Percentiles rank a stretch among this genome's conserved stretches.
phyloP scores from a whole-genome alignment of 2,329 filamentous ascomycete species.

The Penicillium sp. region DNA sequence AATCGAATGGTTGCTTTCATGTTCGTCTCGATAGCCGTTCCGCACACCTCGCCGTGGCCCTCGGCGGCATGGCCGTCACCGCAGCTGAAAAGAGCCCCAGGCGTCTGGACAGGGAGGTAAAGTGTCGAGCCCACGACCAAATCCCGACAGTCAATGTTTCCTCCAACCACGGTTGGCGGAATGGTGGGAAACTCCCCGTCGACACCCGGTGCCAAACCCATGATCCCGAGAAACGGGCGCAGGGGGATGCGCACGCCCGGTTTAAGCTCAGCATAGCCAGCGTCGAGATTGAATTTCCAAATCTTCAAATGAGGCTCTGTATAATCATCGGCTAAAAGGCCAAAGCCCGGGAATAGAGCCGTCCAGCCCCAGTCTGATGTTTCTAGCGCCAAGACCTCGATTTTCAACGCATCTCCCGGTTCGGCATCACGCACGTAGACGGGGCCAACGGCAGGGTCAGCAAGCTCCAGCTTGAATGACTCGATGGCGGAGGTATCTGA shows the following conservation, averaged over 20 bases:
- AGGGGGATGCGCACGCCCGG: constrained; percentile 48
- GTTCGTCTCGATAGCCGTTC: constrained; percentile 55
- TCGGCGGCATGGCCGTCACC: constrained; percentile 55
- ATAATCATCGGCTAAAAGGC: constrained; percentile 49
- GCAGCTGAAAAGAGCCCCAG: constrained; percentile 52
- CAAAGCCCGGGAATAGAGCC: constrained; percentile 49
- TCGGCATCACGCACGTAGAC: constrained; percentile 48
- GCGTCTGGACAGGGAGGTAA: constrained; percentile 48
- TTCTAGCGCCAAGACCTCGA: constrained; percentile 48
- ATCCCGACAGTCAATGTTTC: constrained; percentile 55
- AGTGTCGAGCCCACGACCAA: constrained; percentile 45
- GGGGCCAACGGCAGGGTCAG: constrained; percentile 51
- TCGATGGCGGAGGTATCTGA: constrained; percentile 40
- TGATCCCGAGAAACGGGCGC: constrained; percentile 51
- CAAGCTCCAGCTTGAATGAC: constrained; percentile 39
- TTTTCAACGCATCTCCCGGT: constrained; percentile 51
- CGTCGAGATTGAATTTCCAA: constrained; percentile 43
- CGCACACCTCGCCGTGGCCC: constrained; percentile 54
- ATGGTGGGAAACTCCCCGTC: constrained; percentile 48
- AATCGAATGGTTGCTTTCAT: constrained; percentile 49
- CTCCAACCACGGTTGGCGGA: constrained; percentile 50
- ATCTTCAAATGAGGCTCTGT: constrained; percentile 44
- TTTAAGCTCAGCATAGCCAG: constrained; percentile 45
- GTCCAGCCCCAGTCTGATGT: constrained; percentile 52
- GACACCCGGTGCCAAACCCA: constrained; percentile 48